These are phyloP conservation scores for Coniochaeta ligniaria DNA, from an alignment of 2,329 filamentous ascomycete species.

Conservation along the genomic window DNA sequence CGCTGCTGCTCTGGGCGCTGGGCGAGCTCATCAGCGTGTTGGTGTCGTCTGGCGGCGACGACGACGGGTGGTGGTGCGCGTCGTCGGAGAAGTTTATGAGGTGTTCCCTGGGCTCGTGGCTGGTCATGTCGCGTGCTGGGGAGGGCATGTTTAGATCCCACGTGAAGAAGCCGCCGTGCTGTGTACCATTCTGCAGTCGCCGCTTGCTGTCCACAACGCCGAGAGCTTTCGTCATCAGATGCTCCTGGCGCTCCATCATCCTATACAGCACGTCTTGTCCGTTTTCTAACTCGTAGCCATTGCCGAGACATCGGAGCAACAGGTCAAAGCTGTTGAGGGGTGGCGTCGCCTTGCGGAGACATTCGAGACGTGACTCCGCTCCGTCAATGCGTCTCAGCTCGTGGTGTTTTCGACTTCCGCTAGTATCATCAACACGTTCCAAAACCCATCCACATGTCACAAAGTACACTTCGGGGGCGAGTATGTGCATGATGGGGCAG, in stretches of 20 bases:
- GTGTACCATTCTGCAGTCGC: background rate
- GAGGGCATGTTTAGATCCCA: background rate
- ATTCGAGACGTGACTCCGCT: background rate
- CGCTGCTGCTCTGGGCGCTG: too few relatives aligned
- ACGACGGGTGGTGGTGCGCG: too few relatives aligned
- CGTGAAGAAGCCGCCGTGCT: background rate
- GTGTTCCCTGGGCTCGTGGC: too few relatives aligned
- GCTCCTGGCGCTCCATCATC: background rate
- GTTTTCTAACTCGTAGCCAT: background rate
- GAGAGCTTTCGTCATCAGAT: background rate
- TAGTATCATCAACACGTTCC: too few relatives aligned
- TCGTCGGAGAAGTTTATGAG: too few relatives aligned
- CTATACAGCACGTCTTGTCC: background rate
- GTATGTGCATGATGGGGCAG: conserved; percentile 3
- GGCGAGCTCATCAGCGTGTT: too few relatives aligned
- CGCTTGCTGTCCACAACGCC: background rate
- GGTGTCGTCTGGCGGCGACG: too few relatives aligned
- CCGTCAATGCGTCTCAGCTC: background rate
- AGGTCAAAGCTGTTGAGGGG: background rate
- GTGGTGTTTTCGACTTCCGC: too few relatives aligned
- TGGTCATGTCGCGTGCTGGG: background rate
- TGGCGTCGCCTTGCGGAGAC: background rate
- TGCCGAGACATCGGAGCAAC: background rate
- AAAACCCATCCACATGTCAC: background rate
- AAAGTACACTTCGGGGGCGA: conserved; percentile 5